These are phyloP conservation scores for Leccinum pellstonianum DNA, from an alignment of 768 basidiomycete species.

Conservation along the genomic window DNA sequence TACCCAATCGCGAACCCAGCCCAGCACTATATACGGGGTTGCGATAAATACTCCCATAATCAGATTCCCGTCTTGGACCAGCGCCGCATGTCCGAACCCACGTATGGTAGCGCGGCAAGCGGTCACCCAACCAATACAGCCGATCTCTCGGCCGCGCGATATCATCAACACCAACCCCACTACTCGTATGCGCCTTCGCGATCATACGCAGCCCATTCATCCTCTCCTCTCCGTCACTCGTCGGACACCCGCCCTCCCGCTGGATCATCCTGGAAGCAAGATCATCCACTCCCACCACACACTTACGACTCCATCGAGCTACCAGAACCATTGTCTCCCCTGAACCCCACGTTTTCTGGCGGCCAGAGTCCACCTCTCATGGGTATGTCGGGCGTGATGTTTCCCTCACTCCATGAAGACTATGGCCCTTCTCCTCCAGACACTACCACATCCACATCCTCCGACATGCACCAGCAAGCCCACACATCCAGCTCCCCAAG, in stretches of 20 bases:
- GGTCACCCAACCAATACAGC: slow-evolving; percentile 33
- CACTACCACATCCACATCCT: slow-evolving; percentile 60
- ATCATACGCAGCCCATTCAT: slow-evolving; percentile 37
- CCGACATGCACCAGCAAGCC: slow-evolving; percentile 26
- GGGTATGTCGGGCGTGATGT: slow-evolving; percentile 36
- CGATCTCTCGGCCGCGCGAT: slow-evolving; percentile 34
- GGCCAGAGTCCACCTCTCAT: slow-evolving; percentile 36
- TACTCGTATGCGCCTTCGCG: slow-evolving; percentile 36
- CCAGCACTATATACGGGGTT: slow-evolving; percentile 42
- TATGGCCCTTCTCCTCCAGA: slow-evolving; percentile 64
- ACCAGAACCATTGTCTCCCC: slow-evolving; percentile 54
- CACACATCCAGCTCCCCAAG: slow-evolving; percentile 22
- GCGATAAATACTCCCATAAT: slow-evolving; percentile 36
- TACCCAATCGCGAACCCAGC: slow-evolving; percentile 37
- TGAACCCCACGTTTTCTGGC: slow-evolving; percentile 52
- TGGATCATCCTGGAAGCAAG: slow-evolving; percentile 32
- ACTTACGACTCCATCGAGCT: slow-evolving; percentile 36
- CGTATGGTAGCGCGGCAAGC: slow-evolving; percentile 44
- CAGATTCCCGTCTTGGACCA: slow-evolving; percentile 48
- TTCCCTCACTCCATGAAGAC: slow-evolving; percentile 46
- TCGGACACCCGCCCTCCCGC: slow-evolving; percentile 44
- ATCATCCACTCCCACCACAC: slow-evolving; percentile 32
- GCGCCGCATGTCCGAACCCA: slow-evolving; percentile 69
- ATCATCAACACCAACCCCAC: slow-evolving; percentile 43
- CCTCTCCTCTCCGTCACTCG: slow-evolving; percentile 47